Base-by-base conservation (phyloP, 2,329 filamentous ascomycete genomes). In the Incumbomyces lentus region DNA sequence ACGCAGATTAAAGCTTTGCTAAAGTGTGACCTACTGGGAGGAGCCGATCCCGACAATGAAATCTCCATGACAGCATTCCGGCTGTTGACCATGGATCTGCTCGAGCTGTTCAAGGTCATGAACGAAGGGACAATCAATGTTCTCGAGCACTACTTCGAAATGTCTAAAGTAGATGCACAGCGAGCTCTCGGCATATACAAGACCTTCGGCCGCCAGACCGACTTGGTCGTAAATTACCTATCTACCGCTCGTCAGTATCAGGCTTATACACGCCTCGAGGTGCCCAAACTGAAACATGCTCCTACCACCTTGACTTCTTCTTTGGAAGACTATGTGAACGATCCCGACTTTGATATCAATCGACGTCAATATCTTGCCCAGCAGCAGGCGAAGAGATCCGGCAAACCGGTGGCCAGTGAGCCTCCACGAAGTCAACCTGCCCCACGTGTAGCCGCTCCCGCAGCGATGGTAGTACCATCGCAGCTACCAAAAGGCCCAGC, bases 41-140 rank as follows among this genome's bases (percentile, higher is more conserved):
- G 38, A 19, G 44, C 82, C 53, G 92, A 96, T 58, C 81, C 85
- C 6, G 89, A 95, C 62, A 98, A 96, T 61, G 92, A 98, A 65
- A 96, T 98, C 56, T 93, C 88, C 8, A 76, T 96, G 55, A 93
- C 87, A 8, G 89, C 93, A 22, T 98, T 96, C 62, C 79, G 92
- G 49, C 72, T 98, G 52, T 72, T 98, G 45, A 93, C 94, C 16
- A 73, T 95, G 58, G 92, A 98, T 64, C 72, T 98, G 32, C 68
- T 98, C 50, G 81, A 86, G 12, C 72, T 98, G 46, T 98, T 95
- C 69, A 88, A 94, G 59, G 86, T 92, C 39, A 83, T 95, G 68
- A 98, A 98, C 61, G 88, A 95, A 67, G 92, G 86, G 40, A 86
- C 95, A 61, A 98, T 98, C 68, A 95, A 94, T 65, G 87, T 98